A percentile compares a stretch with the other conserved stretches of the same genome.
Evolutionary conservation across 768 basidiomycete genomes (phyloP).

Genomic region (Mycena galericulata): DNA sequence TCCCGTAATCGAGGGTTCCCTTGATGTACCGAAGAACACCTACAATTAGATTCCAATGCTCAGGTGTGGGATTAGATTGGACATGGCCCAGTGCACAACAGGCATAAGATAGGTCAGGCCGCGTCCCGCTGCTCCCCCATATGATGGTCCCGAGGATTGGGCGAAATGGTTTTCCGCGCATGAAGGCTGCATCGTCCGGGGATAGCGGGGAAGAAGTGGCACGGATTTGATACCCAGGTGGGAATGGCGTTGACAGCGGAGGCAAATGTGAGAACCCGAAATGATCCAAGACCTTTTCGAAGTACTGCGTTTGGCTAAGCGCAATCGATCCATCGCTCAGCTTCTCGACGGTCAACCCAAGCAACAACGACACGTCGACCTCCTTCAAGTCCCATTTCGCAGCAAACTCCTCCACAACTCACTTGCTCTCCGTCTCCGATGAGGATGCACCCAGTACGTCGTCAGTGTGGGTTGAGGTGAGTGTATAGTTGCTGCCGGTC

Average conservation of each 20-base stretch:
- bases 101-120: constrained; percentile 28
- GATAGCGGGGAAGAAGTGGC: background rate
- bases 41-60: constrained; percentile 44
- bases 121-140: constrained; percentile 29
- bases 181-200: background rate
- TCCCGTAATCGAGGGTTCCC: constrained; percentile 39
- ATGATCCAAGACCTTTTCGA: constrained; percentile 16
- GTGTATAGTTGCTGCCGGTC: background rate
- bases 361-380: constrained; percentile 6
- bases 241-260: constrained; percentile 20
- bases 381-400: constrained; percentile 24
- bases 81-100: constrained; percentile 25
- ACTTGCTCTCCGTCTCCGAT: constrained; percentile 8
- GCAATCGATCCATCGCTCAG: constrained; percentile 3
- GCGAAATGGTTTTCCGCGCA: constrained; percentile 34
- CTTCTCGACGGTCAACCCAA: constrained; percentile 18
- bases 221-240: background rate
- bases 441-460: constrained; percentile 22
- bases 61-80: constrained; percentile 33
- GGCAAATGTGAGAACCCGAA: constrained; percentile 7
- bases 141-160: constrained; percentile 32
- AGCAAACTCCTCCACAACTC: constrained; percentile 15
- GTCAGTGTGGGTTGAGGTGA: constrained; percentile 23
- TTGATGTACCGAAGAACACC: constrained; percentile 46
- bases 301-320: constrained; percentile 2